Evolutionary conservation across 768 basidiomycete species (phyloP), one percentile per base, ranked within the genome.

Genomic region (Pholiota molesta): DNA sequence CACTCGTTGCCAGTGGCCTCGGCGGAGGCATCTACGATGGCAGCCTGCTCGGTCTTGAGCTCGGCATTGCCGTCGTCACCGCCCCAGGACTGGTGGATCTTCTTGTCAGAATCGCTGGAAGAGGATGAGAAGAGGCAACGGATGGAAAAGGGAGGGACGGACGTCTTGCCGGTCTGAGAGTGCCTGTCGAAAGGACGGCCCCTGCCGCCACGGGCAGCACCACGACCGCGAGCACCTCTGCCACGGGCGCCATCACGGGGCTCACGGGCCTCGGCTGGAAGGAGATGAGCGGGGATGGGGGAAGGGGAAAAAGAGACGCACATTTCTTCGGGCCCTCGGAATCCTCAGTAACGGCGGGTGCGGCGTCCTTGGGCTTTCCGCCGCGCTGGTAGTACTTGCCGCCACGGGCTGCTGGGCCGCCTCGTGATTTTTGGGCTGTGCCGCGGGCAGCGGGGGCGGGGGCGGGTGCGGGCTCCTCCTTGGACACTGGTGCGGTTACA

Each of bases 71-170:
- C 94, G 68, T 95, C 92, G 65, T 95, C 94, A 44, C 91, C 93
- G 66, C 97, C 97, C 97, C 97, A 99, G 66, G 89, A 90, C 72
- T 94, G 91, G 74, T 94, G 91, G 69, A 96, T 79, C 81, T 94
- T 94, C 85, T 98, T 99, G 68, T 95, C 92, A 49, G 93, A 90
- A 78, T 99, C 97, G 74, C 93, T 95, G 65, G 33, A 54, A 31
- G 28, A 42, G 26, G 59, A 55, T 29, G 53, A 62, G 63, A 28
- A 52, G 61, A 61, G 59, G 59, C 55, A 54, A 45, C 49, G 13
- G 42, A 60, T n/a, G 17, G 31, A 31, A 26, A 52, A 64, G 62
- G 19, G 13, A 13, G 21, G 8, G 40, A 82, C 89, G 65, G 69
- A 91, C 91, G 82, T 88, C 78, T 90, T 91, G 74, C 91, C 94